Base-by-base conservation (phyloP, 768 basidiomycete genomes). In the Clitopilus passeckerianus region DNA sequence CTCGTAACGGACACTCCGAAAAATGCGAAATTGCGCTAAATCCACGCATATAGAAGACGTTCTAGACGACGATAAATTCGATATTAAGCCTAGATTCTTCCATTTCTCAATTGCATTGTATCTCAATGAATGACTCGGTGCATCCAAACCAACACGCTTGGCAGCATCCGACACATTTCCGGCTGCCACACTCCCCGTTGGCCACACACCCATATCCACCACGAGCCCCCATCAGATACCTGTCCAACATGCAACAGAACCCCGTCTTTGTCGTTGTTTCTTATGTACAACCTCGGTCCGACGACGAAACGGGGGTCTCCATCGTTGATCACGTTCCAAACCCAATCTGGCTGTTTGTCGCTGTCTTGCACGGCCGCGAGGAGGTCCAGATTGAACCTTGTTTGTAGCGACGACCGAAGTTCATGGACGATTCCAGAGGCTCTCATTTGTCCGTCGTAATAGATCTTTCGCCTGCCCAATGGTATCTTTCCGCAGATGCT, bases 401-500 rank as follows among this genome's bases (percentile, higher is more conserved):
- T 50, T 50, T 50, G 46, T 50, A 5, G 18, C 46, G n/a, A 30
- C 27, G 27, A 30, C 27, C 27, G 27, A 30, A 30, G 27, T 22
- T 50, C 60, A 71, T 70, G 66, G 69, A 70, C 58, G 69, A 70
- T 55, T 59, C 68, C 22, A 64, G 66, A 60, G 69, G 63, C 37
- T 77, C 75, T 41, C 90, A 94, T 71, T 80, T 96, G 35, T 89
- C 93, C 20, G 84, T 95, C 61, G 83, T 97, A 59, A 62, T 96
- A 60, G 95, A 97, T 77, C 77, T 96, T 55, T 87, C 90, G 22
- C 94, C 93, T 4, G 76, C 85, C 0, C 91, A 94, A 71, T 96
- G 95, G 95, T 84, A 91, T 65, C 76, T 85, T 57, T 86, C 90
- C 24, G 82, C 85, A 0, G 57, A 68, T 10, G 59, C 57, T 2